Evolutionary conservation across 805 yeast species (phyloP).

Genomic region (Candida maltosa): DNA sequence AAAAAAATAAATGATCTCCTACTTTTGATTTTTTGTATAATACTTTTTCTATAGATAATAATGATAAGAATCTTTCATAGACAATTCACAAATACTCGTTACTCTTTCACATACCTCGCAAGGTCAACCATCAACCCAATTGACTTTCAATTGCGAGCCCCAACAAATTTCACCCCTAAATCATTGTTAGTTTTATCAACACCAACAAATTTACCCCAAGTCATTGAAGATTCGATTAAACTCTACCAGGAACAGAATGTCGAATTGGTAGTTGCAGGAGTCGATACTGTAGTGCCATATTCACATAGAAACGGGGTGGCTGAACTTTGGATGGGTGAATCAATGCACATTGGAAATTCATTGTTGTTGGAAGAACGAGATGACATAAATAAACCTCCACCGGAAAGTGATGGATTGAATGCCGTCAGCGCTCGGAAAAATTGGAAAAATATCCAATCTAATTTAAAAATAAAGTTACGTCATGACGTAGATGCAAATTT

Average conservation of each 20-base stretch:
- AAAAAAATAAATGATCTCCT: not conserved
- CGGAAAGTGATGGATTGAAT: constrained; percentile 34
- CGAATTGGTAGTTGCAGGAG: constrained; percentile 40
- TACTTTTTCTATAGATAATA: no score
- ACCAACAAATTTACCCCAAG: constrained; percentile 26
- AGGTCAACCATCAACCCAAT: constrained; percentile 15
- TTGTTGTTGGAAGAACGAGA: constrained; percentile 16
- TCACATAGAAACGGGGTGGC: constrained; percentile 32
- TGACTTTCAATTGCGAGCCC: constrained; percentile 7
- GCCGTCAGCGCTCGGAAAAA: constrained; percentile 32
- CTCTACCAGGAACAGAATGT: constrained; percentile 20
- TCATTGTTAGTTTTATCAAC: constrained; percentile 35
- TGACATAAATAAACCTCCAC: constrained; percentile 18
- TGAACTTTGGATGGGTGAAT: constrained; percentile 35
- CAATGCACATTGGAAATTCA: constrained; percentile 15
- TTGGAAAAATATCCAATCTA: constrained; percentile 33
- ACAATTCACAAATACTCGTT: not conserved
- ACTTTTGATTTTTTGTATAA: not conserved
- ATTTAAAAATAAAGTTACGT: constrained; percentile 17
- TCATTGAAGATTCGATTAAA: constrained; percentile 27
- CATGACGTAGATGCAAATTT: constrained; percentile 14
- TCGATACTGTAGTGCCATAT: constrained; percentile 33
- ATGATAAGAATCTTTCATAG: constrained; percentile 3
- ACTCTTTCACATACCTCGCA: not conserved
- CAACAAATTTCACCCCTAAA: constrained; percentile 16